Evolutionary conservation across 352 stramenopile species (phyloP), one percentile per base, ranked within the genome.

Genomic region (Phytophthora tubulina): DNA sequence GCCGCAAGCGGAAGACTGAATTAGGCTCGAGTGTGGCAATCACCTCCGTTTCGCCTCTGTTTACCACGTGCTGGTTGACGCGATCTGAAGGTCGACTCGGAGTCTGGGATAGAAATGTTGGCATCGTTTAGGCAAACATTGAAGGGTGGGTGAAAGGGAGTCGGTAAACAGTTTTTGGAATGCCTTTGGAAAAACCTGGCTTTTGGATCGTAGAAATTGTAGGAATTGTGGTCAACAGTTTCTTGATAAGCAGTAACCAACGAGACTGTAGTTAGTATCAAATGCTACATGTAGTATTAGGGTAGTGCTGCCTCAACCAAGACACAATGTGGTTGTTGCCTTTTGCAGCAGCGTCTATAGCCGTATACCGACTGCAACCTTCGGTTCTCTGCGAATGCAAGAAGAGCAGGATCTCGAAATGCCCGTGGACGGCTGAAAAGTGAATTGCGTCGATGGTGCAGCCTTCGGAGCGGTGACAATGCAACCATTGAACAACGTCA

Each of bases 361-460:
- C 30, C 0, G 68, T 60, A 49, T 75, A 72, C 15, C 27, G 42
- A 33, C 62, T 72, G 14, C 71, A 82, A 7, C 75, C 75, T 52
- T 83, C 76, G 3, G 41, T 53, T 3, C 76, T 72, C 44, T 80
- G 60, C 4, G 33, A 61, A 46, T 78, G 75, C 8, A 85, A 57
- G 60, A 73, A 81, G 1, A 81, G 38, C 13, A 85, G 21, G 15
- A 84, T 42, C 17, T 84, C 70, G 6, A 82, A 75, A 46, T 80
- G 63, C 0, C 73, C 66, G n/a, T 77, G 61, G 10, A 62, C 64
- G 8, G 77, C 73, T 1, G 77, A 73, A 38, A 73, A 54, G 50
- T 84, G 68, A 65, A 84, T 79, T n/a, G 72, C 72, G 27, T 72
- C 62, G 30, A 72, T 49, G 10, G 52, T 67, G 57, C 72, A 79